Conservation (phyloP, 805 yeast genomes). For the Candida stauntonica region DNA sequence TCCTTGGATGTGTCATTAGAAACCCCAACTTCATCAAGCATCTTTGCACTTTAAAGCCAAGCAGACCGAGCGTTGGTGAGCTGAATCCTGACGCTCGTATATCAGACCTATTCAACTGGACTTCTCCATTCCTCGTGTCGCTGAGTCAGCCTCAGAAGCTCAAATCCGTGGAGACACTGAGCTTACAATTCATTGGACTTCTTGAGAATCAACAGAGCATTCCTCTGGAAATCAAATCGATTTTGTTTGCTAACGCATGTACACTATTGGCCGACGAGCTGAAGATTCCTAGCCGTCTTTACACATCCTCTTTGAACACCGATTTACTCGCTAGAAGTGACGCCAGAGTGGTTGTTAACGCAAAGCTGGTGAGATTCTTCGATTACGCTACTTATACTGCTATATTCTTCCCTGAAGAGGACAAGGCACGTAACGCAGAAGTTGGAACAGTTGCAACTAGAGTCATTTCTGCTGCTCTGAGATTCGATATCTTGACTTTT, state of each 20-base stretch:
- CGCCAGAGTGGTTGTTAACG: slow-evolving; percentile 41
- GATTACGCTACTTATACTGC: slow-evolving; percentile 28
- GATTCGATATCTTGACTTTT: slow-evolving; percentile 43
- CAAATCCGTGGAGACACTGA: slow-evolving; percentile 48
- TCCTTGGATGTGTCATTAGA: slow-evolving; percentile 56
- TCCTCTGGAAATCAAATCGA: slow-evolving; percentile 33
- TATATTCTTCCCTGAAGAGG: slow-evolving; percentile 28
- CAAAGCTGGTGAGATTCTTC: slow-evolving; percentile 31
- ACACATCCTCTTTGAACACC: slow-evolving; percentile 29
- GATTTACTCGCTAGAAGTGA: slow-evolving; percentile 44
- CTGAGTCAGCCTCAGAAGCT: slow-evolving; percentile 46
- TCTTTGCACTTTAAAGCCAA: slow-evolving; percentile 29
- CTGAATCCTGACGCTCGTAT: slow-evolving; percentile 31
- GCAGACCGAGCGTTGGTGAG: slow-evolving; percentile 27
- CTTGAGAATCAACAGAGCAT: slow-evolving; percentile 33
- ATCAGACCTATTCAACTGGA: slow-evolving; percentile 54
- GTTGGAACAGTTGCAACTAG: slow-evolving; percentile 33
- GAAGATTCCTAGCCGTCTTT: slow-evolving; percentile 17
- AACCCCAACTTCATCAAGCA: slow-evolving; percentile 44
- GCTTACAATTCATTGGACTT: slow-evolving; percentile 42
- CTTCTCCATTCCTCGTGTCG: slow-evolving; percentile 39
- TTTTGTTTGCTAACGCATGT: slow-evolving; percentile 30
- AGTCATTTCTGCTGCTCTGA: slow-evolving; percentile 38
- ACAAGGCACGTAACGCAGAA: slow-evolving; percentile 26
- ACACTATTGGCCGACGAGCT: slow-evolving; percentile 10